Percentiles rank a stretch among this genome's conserved stretches.
phyloP scores from a whole-genome alignment of 2,329 filamentous ascomycete genomes.

The Whalleya microplaca region DNA sequence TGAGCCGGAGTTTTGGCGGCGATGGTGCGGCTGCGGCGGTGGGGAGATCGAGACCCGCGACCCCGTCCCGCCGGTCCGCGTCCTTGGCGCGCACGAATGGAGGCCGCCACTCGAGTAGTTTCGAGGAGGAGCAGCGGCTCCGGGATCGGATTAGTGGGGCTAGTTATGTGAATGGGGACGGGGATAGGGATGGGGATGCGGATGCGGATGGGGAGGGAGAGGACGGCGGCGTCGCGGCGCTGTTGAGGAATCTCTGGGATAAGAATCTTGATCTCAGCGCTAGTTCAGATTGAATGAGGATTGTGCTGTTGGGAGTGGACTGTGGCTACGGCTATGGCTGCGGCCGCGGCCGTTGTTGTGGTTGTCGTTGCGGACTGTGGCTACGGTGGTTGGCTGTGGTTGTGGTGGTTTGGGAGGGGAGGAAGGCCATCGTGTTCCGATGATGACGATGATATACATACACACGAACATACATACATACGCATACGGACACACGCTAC shows the following conservation, averaged over 20 bases:
- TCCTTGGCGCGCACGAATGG: constrained; percentile 45
- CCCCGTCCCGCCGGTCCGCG: constrained; percentile 38
- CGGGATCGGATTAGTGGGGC: constrained; percentile 51
- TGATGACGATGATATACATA: too few species aligned
- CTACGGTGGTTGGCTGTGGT: too few species aligned
- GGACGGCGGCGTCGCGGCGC: constrained; percentile 53
- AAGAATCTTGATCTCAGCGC: constrained; percentile 61
- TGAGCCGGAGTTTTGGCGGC: too few species aligned
- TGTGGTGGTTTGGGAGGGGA: too few species aligned
- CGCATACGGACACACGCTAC: too few species aligned
- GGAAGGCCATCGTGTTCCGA: too few species aligned
- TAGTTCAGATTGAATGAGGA: constrained; percentile 48
- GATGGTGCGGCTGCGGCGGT: too few species aligned
- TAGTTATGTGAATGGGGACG: constrained; percentile 52
- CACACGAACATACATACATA: too few species aligned
- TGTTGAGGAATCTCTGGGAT: constrained; percentile 65
- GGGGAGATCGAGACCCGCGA: constrained; percentile 35
- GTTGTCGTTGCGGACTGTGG: too few species aligned
- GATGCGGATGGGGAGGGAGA: constrained; percentile 49
- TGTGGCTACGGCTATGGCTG: too few species aligned
- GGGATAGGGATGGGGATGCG: too few species aligned
- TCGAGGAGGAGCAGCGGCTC: constrained; percentile 50
- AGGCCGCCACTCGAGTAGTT: constrained; percentile 48
- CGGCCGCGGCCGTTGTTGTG: not conserved
- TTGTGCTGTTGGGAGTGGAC: not conserved